Conservation (phyloP, 31 red algal genomes). For the Bonnemaisonia californica region DNA sequence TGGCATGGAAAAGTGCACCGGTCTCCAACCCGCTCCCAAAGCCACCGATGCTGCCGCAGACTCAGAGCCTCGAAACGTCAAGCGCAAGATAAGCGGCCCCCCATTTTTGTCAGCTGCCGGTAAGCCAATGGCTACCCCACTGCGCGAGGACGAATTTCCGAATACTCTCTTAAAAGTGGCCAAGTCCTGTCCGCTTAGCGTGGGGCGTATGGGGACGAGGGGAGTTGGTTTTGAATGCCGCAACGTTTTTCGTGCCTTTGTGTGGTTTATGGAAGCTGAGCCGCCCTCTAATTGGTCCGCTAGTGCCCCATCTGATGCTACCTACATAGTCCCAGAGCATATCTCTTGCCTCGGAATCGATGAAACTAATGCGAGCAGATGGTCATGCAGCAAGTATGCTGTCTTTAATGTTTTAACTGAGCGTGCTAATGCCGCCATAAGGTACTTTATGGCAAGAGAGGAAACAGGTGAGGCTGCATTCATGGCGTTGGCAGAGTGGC, state of each 20-base stretch:
- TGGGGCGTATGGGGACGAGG: background rate
- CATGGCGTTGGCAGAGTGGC: constrained; percentile 42
- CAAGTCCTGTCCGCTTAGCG: background rate
- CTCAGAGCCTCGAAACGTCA: background rate
- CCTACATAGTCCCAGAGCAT: constrained; percentile 42
- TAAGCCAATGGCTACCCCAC: constrained; percentile 24
- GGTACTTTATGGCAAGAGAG: constrained; percentile 56
- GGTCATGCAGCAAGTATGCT: constrained; percentile 51
- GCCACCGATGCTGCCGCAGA: background rate
- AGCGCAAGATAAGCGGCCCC: background rate
- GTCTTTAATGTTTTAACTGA: constrained; percentile 70
- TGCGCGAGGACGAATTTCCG: constrained; percentile 16
- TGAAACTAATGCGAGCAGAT: constrained; percentile 41
- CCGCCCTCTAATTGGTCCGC: constrained; percentile 20
- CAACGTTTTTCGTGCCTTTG: constrained; percentile 37
- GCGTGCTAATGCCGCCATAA: constrained; percentile 63
- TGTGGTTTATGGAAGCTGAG: constrained; percentile 18
- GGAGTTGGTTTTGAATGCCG: constrained; percentile 24
- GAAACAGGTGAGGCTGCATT: constrained; percentile 59
- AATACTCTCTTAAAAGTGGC: background rate
- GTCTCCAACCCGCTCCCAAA: background rate
- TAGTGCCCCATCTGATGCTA: constrained; percentile 9
- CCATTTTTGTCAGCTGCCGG: constrained; percentile 22
- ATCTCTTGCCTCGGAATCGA: constrained; percentile 47
- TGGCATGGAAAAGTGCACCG: background rate